Percentiles rank a stretch among this genome's conserved stretches.
Evolutionary conservation across 768 basidiomycete species (phyloP).

Genomic region (Stropharia rugosoannulata): DNA sequence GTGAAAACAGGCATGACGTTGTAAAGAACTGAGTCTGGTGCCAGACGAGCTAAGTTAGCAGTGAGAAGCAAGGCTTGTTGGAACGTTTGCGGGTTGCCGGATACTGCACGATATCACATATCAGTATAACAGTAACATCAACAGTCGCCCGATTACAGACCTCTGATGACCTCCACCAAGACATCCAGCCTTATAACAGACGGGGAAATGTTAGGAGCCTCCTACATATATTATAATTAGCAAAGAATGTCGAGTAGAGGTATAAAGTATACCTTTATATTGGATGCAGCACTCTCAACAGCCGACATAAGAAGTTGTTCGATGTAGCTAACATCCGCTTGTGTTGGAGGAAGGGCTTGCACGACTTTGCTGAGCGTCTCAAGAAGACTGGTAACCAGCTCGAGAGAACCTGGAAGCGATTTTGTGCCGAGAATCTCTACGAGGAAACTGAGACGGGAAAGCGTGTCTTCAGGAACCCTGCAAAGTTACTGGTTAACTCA

Average conservation of each 20-base stretch:
- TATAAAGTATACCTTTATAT: conserved; percentile 46
- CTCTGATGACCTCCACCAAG: conserved; percentile 83
- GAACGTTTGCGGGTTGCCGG: conserved; percentile 92
- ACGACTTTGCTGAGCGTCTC: conserved; percentile 69
- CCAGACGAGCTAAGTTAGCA: conserved; percentile 77
- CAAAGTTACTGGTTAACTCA: conserved; percentile 2
- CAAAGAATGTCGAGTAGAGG: background rate
- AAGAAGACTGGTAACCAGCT: conserved; percentile 70
- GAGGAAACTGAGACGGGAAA: conserved; percentile 55
- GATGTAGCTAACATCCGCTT: conserved; percentile 72
- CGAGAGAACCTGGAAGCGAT: conserved; percentile 64
- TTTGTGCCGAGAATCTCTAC: conserved; percentile 71
- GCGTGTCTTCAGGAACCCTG: conserved; percentile 33
- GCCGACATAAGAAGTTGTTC: conserved; percentile 86
- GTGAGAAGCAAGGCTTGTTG: conserved; percentile 89
- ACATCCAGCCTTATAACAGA: conserved; percentile 77
- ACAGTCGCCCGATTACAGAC: conserved; percentile 35
- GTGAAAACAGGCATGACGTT: conserved; percentile 99
- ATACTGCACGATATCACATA: conserved; percentile 44
- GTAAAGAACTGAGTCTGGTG: conserved; percentile 88
- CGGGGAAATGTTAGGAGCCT: conserved; percentile 48
- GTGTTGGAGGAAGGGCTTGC: conserved; percentile 49
- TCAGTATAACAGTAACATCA: background rate
- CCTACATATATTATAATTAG: conserved; percentile 33
- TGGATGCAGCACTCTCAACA: conserved; percentile 62